Base-by-base conservation (phyloP, 441 rosid species). In the Theobroma grandiflorum region DNA sequence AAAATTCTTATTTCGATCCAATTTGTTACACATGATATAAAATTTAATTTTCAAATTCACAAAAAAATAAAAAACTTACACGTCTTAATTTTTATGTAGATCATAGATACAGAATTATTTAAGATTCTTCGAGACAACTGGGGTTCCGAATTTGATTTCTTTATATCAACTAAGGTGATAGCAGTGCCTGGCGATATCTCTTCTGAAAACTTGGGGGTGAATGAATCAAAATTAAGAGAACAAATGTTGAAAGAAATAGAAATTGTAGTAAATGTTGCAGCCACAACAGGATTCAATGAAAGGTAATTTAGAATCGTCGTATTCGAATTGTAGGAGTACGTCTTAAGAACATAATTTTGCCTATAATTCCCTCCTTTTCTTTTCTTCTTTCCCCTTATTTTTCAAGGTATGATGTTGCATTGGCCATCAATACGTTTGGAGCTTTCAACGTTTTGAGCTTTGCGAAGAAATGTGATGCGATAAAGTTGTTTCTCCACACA, bases 361-460 rank as follows among this genome's bases (percentile, higher is more conserved):
- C 31, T 40, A 2, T 18, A 66, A 15, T 11, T 6, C 45, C 1
- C 1, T 20, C 11, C 1, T 45, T 20, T 3, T 31, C 6, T 6
- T 64, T 35, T 0, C 35, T 11, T 12, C 18, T 64, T 64, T 64
- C 4, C 2, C 4, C 16, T 35, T 14, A 14, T 38, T 65, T 65
- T 55, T 10, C 61, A 16, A 87, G 85, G 12, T 87, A 84, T 43
- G 89, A 87, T 77, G 82, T 85, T 35, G 80, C 93, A 2, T 61
- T 87, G 3, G 79, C 77, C n/a, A 75, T 81, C 52, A 87, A 90
- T 52, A 79, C 90, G 15, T 6, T 82, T 31, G 93, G 90, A 68
- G 86, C 90, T 2, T 45, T 62, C 64, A 52, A 87, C 74, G 87
- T 82, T 22, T 6, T 88, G 37, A 77, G 76, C 68, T 90, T 90